Conservation (phyloP, 352 stramenopile genomes). For the Globisporangium cystogenes region DNA sequence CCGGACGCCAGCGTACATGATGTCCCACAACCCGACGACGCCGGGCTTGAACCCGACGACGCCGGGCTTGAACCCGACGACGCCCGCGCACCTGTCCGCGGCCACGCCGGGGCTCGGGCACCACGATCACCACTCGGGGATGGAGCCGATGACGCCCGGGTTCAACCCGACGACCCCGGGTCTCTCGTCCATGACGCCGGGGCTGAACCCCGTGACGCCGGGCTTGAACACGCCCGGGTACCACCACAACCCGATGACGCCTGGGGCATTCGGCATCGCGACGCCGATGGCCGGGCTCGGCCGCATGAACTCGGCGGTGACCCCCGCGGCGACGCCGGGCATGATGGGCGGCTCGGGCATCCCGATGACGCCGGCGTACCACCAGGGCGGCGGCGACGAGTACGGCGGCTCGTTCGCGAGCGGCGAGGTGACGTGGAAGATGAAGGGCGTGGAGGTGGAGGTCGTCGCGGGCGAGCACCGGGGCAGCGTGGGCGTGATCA, state of each 20-base stretch:
- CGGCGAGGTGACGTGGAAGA: conserved; percentile 84
- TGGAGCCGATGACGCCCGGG: conserved; percentile 85
- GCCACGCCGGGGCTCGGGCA: conserved; percentile 61
- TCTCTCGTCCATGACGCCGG: conserved; percentile 72
- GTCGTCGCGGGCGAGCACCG: conserved; percentile 61
- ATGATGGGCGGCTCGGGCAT: conserved; percentile 61
- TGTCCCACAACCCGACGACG: conserved; percentile 73
- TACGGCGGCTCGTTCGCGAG: conserved; percentile 24
- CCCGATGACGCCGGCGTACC: conserved; percentile 76
- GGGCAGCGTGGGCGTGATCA: conserved; percentile 71
- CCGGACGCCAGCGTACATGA: conserved; percentile 71
- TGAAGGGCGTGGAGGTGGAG: conserved; percentile 83
- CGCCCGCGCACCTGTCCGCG: conserved; percentile 61
- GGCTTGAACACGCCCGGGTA: conserved; percentile 80
- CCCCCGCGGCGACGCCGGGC: conserved; percentile 63
- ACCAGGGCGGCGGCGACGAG: conserved; percentile 38
- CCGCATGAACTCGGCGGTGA: conserved; percentile 60
- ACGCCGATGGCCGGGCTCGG: conserved; percentile 56
- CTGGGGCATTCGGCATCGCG: conserved; percentile 66
- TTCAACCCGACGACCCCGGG: conserved; percentile 85
- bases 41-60: conserved; percentile 79
- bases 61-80: conserved; percentile 68
- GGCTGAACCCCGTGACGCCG: conserved; percentile 76
- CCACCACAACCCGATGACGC: conserved; percentile 85
- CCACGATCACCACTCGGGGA: conserved; percentile 52